A percentile compares a stretch with the other conserved stretches of the same genome.
Evolutionary conservation across 1,139 yeast species (phyloP).

Genomic region (Meyerozyma smithsonii): DNA sequence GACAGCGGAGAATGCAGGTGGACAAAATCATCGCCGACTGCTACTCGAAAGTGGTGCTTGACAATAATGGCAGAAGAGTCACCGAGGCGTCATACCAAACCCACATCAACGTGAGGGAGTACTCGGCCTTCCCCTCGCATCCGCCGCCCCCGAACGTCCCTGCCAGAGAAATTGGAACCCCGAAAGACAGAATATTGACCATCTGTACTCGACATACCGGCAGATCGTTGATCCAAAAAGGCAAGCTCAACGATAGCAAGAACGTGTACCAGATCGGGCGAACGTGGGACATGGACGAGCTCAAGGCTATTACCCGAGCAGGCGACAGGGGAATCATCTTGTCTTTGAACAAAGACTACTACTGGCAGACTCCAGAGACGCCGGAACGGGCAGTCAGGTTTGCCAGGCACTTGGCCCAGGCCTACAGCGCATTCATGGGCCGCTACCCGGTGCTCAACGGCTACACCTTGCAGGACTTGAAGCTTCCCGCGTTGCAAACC

Average conservation of each 20-base stretch:
- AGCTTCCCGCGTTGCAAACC: constrained; percentile 26
- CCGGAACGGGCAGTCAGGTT: constrained; percentile 58
- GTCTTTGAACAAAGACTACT: constrained; percentile 71
- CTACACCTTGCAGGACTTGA: constrained; percentile 30
- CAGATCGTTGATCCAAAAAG: constrained; percentile 75
- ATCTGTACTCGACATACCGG: constrained; percentile 47
- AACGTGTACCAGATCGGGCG: constrained; percentile 83
- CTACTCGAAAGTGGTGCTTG: constrained; percentile 30
- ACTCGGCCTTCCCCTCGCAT: constrained; percentile 31
- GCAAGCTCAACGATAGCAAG: constrained; percentile 69
- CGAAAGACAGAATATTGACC: constrained; percentile 38
- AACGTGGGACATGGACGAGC: constrained; percentile 83
- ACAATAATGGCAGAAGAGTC: constrained; percentile 24
- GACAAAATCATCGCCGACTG: constrained; percentile 41
- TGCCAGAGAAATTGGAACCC: constrained; percentile 28
- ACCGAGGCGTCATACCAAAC: constrained; percentile 35
- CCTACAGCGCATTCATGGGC: constrained; percentile 65
- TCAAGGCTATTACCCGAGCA: constrained; percentile 50
- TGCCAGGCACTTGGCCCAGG: constrained; percentile 55
- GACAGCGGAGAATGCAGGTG: constrained; percentile 15
- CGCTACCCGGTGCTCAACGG: constrained; percentile 49
- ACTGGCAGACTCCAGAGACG: constrained; percentile 75
- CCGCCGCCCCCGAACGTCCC: constrained; percentile 36
- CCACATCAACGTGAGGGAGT: constrained; percentile 37
- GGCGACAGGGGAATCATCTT: constrained; percentile 56